phyloP scores from a whole-genome alignment of 176 grass and related monocot genomes.

The Musa schizocarpa region DNA sequence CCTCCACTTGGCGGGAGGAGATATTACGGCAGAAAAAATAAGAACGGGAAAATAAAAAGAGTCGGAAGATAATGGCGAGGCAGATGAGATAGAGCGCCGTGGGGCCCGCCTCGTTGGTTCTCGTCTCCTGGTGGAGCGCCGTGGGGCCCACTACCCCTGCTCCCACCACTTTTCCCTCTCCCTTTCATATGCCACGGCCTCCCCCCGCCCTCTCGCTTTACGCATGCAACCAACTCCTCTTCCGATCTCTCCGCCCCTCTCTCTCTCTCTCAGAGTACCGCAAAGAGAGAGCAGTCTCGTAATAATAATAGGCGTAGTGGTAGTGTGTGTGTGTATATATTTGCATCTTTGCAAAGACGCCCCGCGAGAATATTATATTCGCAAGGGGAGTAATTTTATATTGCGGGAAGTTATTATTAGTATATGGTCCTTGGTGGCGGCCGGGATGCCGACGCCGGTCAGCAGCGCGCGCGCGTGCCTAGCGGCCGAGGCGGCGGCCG shows the following conservation, averaged over 20 bases:
- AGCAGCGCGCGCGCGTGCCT: slow-evolving; percentile 28
- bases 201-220: not conserved
- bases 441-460: slow-evolving; percentile 31
- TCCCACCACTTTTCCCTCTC: not conserved
- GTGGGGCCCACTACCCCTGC: not conserved
- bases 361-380: not conserved
- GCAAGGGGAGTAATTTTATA: not conserved
- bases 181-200: not conserved
- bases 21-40: too few relatives aligned
- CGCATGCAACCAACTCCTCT: not conserved
- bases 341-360: not conserved
- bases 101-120: too few relatives aligned
- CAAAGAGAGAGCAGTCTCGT: not conserved
- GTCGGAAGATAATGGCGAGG: too few relatives aligned
- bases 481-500: slow-evolving; percentile 22
- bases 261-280: not conserved
- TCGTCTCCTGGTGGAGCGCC: too few relatives aligned
- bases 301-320: not conserved
- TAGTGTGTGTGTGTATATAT: not conserved
- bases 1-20: too few relatives aligned
- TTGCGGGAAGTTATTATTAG: slow-evolving; percentile 14
- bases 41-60: too few relatives aligned
- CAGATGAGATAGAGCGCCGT: too few relatives aligned
- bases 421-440: slow-evolving; percentile 11
- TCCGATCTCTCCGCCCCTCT: not conserved